These are phyloP conservation scores for Didymella sp. DNA, from an alignment of 2,329 filamentous ascomycete species.

Conservation along the genomic window DNA sequence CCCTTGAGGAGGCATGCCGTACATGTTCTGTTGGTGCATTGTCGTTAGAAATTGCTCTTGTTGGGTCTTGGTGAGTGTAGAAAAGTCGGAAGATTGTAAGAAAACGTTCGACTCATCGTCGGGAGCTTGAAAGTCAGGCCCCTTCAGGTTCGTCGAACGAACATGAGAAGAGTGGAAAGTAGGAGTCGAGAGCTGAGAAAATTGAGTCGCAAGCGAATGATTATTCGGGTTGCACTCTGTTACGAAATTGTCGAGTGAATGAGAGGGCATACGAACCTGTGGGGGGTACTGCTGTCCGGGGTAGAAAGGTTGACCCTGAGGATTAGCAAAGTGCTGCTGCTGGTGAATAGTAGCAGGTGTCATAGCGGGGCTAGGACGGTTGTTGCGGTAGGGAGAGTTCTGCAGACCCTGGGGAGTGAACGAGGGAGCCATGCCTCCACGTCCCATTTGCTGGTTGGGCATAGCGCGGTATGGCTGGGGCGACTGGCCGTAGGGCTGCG, in stretches of 20 bases:
- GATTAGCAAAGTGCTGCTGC: slow-evolving; percentile 57
- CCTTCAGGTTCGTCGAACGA: slow-evolving; percentile 25
- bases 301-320: slow-evolving; percentile 70
- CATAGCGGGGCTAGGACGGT: slow-evolving; percentile 60
- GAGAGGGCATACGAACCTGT: slow-evolving; percentile 65
- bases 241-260: slow-evolving; percentile 41
- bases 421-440: slow-evolving; percentile 60
- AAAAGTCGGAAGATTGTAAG: slow-evolving; percentile 51
- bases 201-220: slow-evolving; percentile 23
- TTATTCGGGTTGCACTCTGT: slow-evolving; percentile 31
- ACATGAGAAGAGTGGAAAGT: slow-evolving; percentile 12
- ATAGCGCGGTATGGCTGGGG: slow-evolving; percentile 62
- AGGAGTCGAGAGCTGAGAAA: slow-evolving; percentile 21
- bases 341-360: slow-evolving; percentile 71
- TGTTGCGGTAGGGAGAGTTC: slow-evolving; percentile 67
- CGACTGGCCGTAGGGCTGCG: slow-evolving; percentile 59
- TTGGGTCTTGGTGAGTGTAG: slow-evolving; percentile 72
- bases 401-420: slow-evolving; percentile 61
- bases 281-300: slow-evolving; percentile 63
- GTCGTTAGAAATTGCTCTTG: slow-evolving; percentile 77
- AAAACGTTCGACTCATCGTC: slow-evolving; percentile 33
- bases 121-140: slow-evolving; percentile 27
- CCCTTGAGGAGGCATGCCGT: slow-evolving; percentile 61
- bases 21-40: slow-evolving; percentile 69
- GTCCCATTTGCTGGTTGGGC: slow-evolving; percentile 59